A percentile compares a stretch with the other conserved stretches of the same genome.
phyloP scores from a whole-genome alignment of 768 basidiomycete genomes.

The Hemileccinum impolitum region DNA sequence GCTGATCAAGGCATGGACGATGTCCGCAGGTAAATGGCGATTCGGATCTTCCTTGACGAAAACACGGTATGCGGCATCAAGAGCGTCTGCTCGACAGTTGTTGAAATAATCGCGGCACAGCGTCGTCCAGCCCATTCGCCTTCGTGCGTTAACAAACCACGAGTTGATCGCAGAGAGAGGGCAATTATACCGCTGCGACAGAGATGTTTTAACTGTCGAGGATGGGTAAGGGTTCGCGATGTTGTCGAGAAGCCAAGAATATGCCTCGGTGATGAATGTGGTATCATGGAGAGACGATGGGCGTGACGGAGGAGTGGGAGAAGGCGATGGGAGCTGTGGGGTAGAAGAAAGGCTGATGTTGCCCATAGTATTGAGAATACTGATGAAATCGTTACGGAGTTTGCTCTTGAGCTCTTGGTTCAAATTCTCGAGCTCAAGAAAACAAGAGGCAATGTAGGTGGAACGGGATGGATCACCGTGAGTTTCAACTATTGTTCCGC shows the following conservation, averaged over 20 bases:
- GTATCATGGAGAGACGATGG: background rate
- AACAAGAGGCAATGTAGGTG: background rate
- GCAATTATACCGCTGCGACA: slow-evolving; percentile 26
- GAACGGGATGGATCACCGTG: too few species aligned
- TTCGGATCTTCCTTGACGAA: slow-evolving; percentile 17
- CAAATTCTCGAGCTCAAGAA: background rate
- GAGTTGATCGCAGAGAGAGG: slow-evolving; percentile 33
- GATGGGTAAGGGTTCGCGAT: slow-evolving; percentile 52
- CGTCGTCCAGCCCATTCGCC: slow-evolving; percentile 50
- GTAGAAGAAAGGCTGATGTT: background rate
- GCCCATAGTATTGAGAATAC: background rate
- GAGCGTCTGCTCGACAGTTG: slow-evolving; percentile 18
- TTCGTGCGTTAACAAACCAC: slow-evolving; percentile 47
- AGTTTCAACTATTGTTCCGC: too few species aligned
- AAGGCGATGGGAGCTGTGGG: background rate
- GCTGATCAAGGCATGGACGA: slow-evolving; percentile 24
- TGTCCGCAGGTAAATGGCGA: background rate
- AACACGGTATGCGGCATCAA: slow-evolving; percentile 25
- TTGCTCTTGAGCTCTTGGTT: background rate
- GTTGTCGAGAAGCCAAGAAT: slow-evolving; percentile 43
- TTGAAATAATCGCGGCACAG: slow-evolving; percentile 30
- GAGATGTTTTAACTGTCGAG: slow-evolving; percentile 16
- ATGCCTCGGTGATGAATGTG: slow-evolving; percentile 20
- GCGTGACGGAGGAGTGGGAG: background rate
- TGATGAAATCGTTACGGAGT: background rate